Evolutionary conservation across 192 early-diverging fungal genomes (phyloP), one percentile per base, ranked within the genome.

Genomic region (Fimicolochytrium jonesii): DNA sequence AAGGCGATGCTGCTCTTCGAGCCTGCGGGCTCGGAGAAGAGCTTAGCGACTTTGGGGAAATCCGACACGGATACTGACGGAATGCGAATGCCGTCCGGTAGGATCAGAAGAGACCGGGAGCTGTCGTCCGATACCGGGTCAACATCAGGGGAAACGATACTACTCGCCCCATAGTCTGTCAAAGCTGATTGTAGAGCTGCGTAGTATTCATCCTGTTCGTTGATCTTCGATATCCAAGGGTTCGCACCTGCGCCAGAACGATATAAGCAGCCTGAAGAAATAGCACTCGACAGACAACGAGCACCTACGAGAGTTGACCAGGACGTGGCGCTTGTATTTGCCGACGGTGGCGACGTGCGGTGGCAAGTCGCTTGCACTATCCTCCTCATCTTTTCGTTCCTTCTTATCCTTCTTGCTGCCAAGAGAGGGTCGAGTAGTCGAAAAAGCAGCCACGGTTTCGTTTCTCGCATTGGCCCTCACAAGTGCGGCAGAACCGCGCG

Each of bases 271-370:
- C 29, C 17, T n/a, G 6, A 11, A 15, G n/a, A 1, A 10, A 48
- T 33, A 2, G 23, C 1, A 22, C 13, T 11, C 13, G 34, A 18
- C 22, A 29, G n/a, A 31, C 4, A n/a, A 22, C 58, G 23, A 17
- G 31, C 42, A 30, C 41, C 10, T n/a, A 60, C 58, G 43, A 35
- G 60, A 36, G 5, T 46, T 31, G 3, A 62, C 23, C 17, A 62
- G 33, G n/a, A 64, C 41, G 30, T 64, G 62, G 41, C 43, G 53
- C 18, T 20, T 64, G 62, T 64, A 55, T 26, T 44, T 55, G 20
- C 51, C 49, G 29, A 36, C 37, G 13, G 50, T 30, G 5, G 25
- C 62, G n/a, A 64, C 62, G 42, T 62, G 60, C 9, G 20, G 30
- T 4, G 60, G 60, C 22, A 62, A 26, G 32, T 55, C 53, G 48